Evolutionary conservation across 768 basidiomycete genomes (phyloP).

Genomic region (Pisolithus microcarpus): DNA sequence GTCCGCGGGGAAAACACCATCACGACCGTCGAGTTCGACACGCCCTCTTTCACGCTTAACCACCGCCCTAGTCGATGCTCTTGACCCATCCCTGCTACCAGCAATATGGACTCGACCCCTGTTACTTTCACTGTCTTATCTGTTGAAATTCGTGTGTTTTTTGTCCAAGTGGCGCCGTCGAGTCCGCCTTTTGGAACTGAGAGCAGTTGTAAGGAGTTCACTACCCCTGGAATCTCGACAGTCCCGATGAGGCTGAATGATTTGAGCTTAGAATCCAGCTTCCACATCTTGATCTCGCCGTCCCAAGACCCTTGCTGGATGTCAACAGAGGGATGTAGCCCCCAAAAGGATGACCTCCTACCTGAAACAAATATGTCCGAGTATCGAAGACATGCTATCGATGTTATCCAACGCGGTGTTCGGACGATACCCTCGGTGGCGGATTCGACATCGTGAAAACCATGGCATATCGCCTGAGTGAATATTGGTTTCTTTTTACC

Average conservation of each 20-base stretch:
- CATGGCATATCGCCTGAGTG: conserved; percentile 81
- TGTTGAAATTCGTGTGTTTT: conserved; percentile 9
- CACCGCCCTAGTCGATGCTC: conserved; percentile 90
- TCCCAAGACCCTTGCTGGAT: conserved; percentile 80
- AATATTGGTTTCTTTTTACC: conserved; percentile 94
- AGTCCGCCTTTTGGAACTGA: conserved; percentile 38
- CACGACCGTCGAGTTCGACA: conserved; percentile 66
- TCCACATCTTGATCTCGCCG: conserved; percentile 85
- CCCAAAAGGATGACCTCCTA: conserved; percentile 25
- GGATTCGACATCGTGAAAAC: conserved; percentile 63
- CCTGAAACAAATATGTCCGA: conserved; percentile 90
- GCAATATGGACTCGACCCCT: conserved; percentile 35
- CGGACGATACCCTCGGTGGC: conserved; percentile 68
- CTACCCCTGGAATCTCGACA: conserved; percentile 64
- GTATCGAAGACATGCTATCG: conserved; percentile 75
- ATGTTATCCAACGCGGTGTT: conserved; percentile 88
- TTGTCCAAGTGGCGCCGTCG: conserved; percentile 38
- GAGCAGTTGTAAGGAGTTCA: conserved; percentile 86
- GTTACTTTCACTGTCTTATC: conserved; percentile 28
- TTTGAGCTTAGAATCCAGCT: conserved; percentile 70
- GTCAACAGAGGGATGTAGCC: neutral
- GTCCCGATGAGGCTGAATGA: conserved; percentile 65
- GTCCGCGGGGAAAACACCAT: conserved; percentile 46
- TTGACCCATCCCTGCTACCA: conserved; percentile 79
- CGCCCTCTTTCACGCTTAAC: conserved; percentile 66